A percentile compares a stretch with the other conserved stretches of the same genome.
Evolutionary conservation across 2,329 filamentous ascomycete species (phyloP).

Genomic region (Zasmidium angulare): DNA sequence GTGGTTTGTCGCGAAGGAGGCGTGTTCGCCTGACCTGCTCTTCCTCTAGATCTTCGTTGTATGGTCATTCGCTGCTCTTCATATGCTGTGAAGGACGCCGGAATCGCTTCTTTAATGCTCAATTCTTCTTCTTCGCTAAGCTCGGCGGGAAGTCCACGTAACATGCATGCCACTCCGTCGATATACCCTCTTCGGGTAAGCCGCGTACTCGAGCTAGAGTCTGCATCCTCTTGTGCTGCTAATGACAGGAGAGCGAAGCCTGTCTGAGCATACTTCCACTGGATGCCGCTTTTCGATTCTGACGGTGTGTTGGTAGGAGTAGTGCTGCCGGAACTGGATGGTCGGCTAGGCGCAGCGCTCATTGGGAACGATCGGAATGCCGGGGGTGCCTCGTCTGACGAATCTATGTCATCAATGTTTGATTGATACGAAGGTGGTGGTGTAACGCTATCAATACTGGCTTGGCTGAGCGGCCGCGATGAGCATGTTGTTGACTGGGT

Average conservation of each 20-base stretch:
- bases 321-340: conserved; percentile 19
- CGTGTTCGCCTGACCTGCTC: background rate
- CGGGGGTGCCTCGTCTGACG: conserved; percentile 14
- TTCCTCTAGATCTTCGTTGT: background rate
- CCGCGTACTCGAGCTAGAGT: conserved; percentile 40
- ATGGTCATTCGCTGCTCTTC: conserved; percentile 9
- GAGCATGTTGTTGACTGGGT: conserved; percentile 1
- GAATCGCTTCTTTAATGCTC: conserved; percentile 54
- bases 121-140: conserved; percentile 57
- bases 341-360: conserved; percentile 19
- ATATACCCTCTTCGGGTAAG: conserved; percentile 64
- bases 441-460: conserved; percentile 29
- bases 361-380: conserved; percentile 12
- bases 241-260: conserved; percentile 50
- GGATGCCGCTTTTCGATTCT: conserved; percentile 38
- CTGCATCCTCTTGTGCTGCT: conserved; percentile 47
- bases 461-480: conserved; percentile 16
- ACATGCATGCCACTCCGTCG: conserved; percentile 62
- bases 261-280: conserved; percentile 54
- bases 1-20: conserved; percentile 12
- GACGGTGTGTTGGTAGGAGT: conserved; percentile 12
- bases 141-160: conserved; percentile 61
- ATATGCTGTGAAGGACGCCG: conserved; percentile 27
- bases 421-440: conserved; percentile 39
- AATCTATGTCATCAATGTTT: conserved; percentile 6